Evolutionary conservation across 2,329 filamentous ascomycete species (phyloP).

Genomic region (Fusarium zealandicum): DNA sequence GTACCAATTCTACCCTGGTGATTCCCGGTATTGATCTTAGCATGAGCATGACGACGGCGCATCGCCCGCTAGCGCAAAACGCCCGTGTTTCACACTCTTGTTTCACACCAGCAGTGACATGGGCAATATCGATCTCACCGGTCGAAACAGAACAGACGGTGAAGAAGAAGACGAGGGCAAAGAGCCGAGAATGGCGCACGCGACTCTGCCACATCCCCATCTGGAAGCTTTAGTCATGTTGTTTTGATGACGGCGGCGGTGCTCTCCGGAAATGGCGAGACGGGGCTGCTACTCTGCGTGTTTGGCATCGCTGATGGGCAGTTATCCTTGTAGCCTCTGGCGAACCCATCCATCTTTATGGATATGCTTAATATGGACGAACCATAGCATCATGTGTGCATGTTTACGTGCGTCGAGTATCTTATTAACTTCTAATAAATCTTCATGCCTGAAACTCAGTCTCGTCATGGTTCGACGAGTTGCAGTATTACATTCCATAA

Average conservation of each 20-base stretch:
- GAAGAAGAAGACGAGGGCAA: constrained; percentile 27
- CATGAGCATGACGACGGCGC: constrained; percentile 27
- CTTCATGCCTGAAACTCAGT: neutral
- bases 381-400: constrained; percentile 18
- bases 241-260: constrained; percentile 2
- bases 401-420: neutral
- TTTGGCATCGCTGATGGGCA: constrained; percentile 16
- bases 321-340: neutral
- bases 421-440: neutral
- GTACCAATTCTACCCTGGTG: too few relatives aligned
- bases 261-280: constrained; percentile 4
- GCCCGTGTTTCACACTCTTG: constrained; percentile 30
- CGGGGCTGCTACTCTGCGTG: neutral
- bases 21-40: constrained; percentile 12
- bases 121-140: constrained; percentile 4
- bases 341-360: too few relatives aligned
- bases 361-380: neutral
- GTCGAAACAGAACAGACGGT: constrained; percentile 20
- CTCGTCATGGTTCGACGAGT: neutral
- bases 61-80: constrained; percentile 20
- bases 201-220: constrained; percentile 4
- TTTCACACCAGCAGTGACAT: constrained; percentile 29
- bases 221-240: neutral
- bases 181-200: constrained; percentile 19
- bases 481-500: too few relatives aligned